Percentiles rank a stretch among this genome's conserved stretches.
These are phyloP conservation scores for Wickerhamiella parazyma DNA, from an alignment of 805 yeast species.

Conservation along the genomic window DNA sequence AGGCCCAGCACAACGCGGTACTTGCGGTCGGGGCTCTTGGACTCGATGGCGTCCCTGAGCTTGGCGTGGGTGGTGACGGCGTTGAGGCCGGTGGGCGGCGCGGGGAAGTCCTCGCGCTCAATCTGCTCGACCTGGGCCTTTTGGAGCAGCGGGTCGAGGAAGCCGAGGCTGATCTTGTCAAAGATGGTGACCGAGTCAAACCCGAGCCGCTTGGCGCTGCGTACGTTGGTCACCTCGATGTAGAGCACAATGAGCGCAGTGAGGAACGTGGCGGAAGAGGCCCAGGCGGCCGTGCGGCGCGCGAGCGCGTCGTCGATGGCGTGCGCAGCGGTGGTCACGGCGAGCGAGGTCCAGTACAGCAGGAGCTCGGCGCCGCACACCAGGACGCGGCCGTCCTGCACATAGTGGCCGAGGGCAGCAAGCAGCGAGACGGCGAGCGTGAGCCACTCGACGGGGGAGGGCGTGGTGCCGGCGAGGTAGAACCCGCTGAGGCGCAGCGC, in stretches of 20 bases:
- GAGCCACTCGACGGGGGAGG: slow-evolving; percentile 12
- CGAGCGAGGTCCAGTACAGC: slow-evolving; percentile 17
- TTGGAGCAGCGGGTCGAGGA: slow-evolving; percentile 12
- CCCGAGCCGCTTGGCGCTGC: slow-evolving; percentile 1
- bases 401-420: slow-evolving; percentile 12
- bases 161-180: slow-evolving; percentile 15
- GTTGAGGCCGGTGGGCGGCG: slow-evolving; percentile 16
- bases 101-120: slow-evolving; percentile 17
- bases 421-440: slow-evolving; percentile 9
- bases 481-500: slow-evolving; percentile 10
- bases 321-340: slow-evolving; percentile 10
- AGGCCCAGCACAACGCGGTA: slow-evolving; percentile 16
- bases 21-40: neutral
- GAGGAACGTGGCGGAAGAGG: slow-evolving; percentile 2
- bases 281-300: neutral
- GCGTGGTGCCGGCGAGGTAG: slow-evolving; percentile 1
- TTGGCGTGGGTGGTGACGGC: slow-evolving; percentile 12
- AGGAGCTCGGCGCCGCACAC: slow-evolving; percentile 17
- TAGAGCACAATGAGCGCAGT: slow-evolving; percentile 7
- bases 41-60: slow-evolving; percentile 9
- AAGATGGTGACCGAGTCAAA: slow-evolving; percentile 17
- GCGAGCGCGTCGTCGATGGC: slow-evolving; percentile 14
- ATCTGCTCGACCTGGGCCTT: slow-evolving; percentile 11
- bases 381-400: slow-evolving; percentile 21
- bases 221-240: slow-evolving; percentile 11